phyloP scores from a whole-genome alignment of 768 basidiomycete genomes.

The Macrolepiota fuliginosa region DNA sequence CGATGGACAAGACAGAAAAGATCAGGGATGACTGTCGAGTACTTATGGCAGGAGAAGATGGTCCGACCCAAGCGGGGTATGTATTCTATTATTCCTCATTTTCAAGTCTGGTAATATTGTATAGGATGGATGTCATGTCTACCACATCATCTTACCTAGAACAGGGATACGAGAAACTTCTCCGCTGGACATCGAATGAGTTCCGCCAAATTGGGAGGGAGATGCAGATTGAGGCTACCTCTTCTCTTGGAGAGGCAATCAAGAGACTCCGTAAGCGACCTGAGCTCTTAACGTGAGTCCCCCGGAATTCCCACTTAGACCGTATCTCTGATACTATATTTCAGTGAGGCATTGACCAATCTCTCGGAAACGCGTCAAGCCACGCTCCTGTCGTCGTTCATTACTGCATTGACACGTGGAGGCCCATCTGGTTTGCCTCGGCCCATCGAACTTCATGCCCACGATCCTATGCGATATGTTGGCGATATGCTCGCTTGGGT shows the following conservation, averaged over 20 bases:
- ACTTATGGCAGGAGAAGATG: conserved; percentile 82
- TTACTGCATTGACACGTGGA: conserved; percentile 85
- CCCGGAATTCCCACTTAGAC: neutral
- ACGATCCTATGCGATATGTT: conserved; percentile 94
- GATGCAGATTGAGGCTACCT: conserved; percentile 64
- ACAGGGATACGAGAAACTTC: conserved; percentile 85
- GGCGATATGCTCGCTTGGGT: conserved; percentile 99
- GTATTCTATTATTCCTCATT: conserved; percentile 14
- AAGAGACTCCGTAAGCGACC: conserved; percentile 72
- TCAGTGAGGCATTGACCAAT: conserved; percentile 64
- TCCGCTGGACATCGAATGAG: conserved; percentile 82
- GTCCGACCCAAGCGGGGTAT: conserved; percentile 75
- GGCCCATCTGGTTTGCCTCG: conserved; percentile 82
- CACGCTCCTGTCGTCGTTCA: conserved; percentile 77
- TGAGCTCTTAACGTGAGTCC: conserved; percentile 68
- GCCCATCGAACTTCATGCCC: conserved; percentile 96
- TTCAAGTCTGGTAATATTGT: neutral
- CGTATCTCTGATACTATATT: neutral
- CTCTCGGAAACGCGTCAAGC: conserved; percentile 83
- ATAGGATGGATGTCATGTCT: conserved; percentile 86
- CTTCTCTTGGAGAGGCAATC: conserved; percentile 69
- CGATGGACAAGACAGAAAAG: conserved; percentile 82
- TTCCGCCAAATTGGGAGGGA: conserved; percentile 79
- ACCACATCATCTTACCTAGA: conserved; percentile 81
- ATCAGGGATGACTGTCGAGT: conserved; percentile 86